Evolutionary conservation across 345 rosid genomes (phyloP), one percentile per base, ranked within the genome.

Genomic region (Cardamine resedifolia): DNA sequence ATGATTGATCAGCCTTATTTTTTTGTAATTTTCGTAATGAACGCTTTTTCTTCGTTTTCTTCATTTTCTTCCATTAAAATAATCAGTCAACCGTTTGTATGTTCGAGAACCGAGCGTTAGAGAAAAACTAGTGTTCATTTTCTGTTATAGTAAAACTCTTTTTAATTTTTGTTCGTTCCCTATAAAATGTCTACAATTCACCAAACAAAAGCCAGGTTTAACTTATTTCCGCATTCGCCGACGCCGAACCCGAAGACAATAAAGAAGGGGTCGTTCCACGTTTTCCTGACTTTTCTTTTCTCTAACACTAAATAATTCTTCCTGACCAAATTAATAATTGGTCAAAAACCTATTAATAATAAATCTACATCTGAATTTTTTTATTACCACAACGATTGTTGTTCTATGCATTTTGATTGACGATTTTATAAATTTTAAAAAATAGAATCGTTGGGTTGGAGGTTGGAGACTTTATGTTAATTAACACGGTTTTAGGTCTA

Each of bases 221-320:
- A n/a, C n/a, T n/a, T n/a, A n/a, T n/a, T n/a, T n/a, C n/a, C n/a
- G n/a, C n/a, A n/a, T n/a, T n/a, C n/a, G n/a, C n/a, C n/a, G n/a
- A n/a, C n/a, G n/a, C n/a, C n/a, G n/a, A n/a, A n/a, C n/a, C n/a
- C n/a, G n/a, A n/a, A n/a, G n/a, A n/a, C n/a, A n/a, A n/a, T n/a
- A n/a, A n/a, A 44, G 28, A 33, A 52, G 26, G 47, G 43, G 70
- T 31, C 63, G 47, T 53, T 51, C 36, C 70, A 53, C 63, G 76
- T 62, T 52, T 28, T 6, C 26, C 45, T 15, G 52, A 71, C 43
- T 62, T 10, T 51, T 38, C 16, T 27, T 50, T 31, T 62, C 62
- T 12, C n/a, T 8, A 47, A 45, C 57, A 21, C 19, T 26, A 45
- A 2, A 21, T 58, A 16, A 23, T 47, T 28, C 43, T 20, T 44